phyloP scores from a whole-genome alignment of 208 protist genomes.

The Trypanosoma grayi region DNA sequence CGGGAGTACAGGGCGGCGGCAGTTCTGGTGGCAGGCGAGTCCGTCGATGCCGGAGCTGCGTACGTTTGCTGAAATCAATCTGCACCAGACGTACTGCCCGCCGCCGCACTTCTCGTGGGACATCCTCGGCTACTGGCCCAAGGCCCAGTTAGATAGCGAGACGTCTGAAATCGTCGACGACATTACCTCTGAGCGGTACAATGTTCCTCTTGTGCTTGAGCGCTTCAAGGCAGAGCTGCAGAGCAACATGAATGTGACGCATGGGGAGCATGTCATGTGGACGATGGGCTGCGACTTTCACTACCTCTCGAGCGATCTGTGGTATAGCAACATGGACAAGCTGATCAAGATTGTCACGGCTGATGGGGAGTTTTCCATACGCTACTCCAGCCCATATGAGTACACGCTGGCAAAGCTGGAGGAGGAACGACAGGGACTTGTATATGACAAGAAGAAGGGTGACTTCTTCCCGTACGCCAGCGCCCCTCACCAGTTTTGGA shows the following conservation, averaged over 20 bases:
- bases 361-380: constrained; percentile 13
- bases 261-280: constrained; percentile 33
- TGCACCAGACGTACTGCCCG: constrained; percentile 37
- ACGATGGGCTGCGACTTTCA: constrained; percentile 47
- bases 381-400: constrained; percentile 19
- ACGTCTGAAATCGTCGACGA: constrained; percentile 4
- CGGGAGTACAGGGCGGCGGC: constrained; percentile 4
- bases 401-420: constrained; percentile 10
- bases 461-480: constrained; percentile 68
- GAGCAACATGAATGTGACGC: constrained; percentile 6
- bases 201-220: constrained; percentile 16
- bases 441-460: constrained; percentile 17
- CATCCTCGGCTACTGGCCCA: background rate
- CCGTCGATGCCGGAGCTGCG: constrained; percentile 18
- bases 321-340: constrained; percentile 26
- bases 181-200: constrained; percentile 7
- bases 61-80: constrained; percentile 28
- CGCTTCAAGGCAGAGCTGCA: constrained; percentile 9
- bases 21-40: constrained; percentile 28
- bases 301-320: constrained; percentile 21
- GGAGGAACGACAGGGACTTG: background rate
- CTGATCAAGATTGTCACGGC: constrained; percentile 13
- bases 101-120: constrained; percentile 23
- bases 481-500: constrained; percentile 44
- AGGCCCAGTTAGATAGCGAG: background rate